These are phyloP conservation scores for Pseudopediastrum boryanum DNA, from an alignment of 139 green algal species.

Conservation along the genomic window DNA sequence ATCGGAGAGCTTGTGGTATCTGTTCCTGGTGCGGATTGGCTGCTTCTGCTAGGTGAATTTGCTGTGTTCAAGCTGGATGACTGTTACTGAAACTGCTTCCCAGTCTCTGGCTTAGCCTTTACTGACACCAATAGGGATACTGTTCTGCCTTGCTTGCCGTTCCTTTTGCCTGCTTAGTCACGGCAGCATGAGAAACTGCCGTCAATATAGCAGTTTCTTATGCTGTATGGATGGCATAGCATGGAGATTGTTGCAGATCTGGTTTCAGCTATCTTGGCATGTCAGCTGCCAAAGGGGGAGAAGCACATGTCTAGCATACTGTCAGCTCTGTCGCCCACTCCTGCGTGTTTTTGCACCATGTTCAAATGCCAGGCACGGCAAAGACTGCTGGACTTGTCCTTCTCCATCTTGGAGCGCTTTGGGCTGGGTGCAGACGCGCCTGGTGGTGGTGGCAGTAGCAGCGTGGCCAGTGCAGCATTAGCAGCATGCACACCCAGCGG, in stretches of 20 bases:
- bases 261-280: neutral
- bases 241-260: neutral
- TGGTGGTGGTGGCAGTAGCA: slow-evolving; percentile 19
- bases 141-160: too few relatives aligned
- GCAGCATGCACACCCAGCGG: neutral
- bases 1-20: neutral
- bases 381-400: slow-evolving; percentile 68
- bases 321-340: slow-evolving; percentile 9
- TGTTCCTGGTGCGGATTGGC: too few relatives aligned
- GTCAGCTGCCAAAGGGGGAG: neutral
- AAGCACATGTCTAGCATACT: neutral
- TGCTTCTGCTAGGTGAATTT: too few relatives aligned
- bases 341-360: neutral
- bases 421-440: slow-evolving; percentile 34
- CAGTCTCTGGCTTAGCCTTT: too few relatives aligned
- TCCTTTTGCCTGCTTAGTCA: too few relatives aligned
- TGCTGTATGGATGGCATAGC: neutral
- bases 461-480: slow-evolving; percentile 12
- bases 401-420: slow-evolving; percentile 76
- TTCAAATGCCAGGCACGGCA: slow-evolving; percentile 7
- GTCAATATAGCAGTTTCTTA: too few relatives aligned
- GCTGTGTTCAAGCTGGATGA: too few relatives aligned
- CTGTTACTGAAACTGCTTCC: too few relatives aligned
- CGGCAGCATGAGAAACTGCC: too few relatives aligned
- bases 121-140: too few relatives aligned